phyloP scores from a whole-genome alignment of 371 early-diverging fungal species.

The Lichtheimia corymbifera region DNA sequence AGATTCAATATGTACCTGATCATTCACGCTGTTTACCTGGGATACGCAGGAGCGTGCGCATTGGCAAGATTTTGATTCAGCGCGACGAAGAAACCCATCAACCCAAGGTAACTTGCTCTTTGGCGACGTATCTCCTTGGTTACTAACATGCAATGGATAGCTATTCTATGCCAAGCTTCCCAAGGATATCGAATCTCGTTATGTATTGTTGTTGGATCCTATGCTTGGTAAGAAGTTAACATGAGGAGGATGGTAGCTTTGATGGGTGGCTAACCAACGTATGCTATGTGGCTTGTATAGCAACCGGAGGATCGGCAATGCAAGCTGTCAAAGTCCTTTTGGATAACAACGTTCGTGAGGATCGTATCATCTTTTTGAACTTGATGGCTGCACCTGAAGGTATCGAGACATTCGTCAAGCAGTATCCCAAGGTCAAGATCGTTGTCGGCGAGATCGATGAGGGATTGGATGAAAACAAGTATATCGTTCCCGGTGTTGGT shows the following conservation, averaged over 20 bases:
- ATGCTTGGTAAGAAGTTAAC: constrained; percentile 74
- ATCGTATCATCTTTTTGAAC: constrained; percentile 83
- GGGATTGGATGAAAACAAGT: constrained; percentile 81
- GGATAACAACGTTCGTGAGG: constrained; percentile 84
- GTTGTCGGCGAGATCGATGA: constrained; percentile 84
- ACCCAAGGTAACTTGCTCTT: constrained; percentile 60
- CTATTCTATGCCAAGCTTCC: constrained; percentile 92
- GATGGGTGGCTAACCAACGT: neutral
- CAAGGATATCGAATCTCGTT: constrained; percentile 81
- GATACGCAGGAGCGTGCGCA: constrained; percentile 73
- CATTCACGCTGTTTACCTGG: neutral
- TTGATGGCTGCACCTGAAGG: constrained; percentile 85
- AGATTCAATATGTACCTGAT: neutral
- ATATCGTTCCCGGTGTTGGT: constrained; percentile 92
- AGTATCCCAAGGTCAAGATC: constrained; percentile 83
- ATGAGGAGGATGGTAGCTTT: neutral
- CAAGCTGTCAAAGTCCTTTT: constrained; percentile 88
- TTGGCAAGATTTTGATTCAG: constrained; percentile 95
- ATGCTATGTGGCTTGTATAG: constrained; percentile 33
- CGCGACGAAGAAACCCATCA: constrained; percentile 91
- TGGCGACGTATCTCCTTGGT: neutral
- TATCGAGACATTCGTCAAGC: constrained; percentile 68
- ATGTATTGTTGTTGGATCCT: constrained; percentile 87
- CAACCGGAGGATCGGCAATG: constrained; percentile 93
- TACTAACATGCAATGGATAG: constrained; percentile 24